Evolutionary conservation across 1,284 basidiomycete species (phyloP).

Genomic region (Sporisorium graminicola): DNA sequence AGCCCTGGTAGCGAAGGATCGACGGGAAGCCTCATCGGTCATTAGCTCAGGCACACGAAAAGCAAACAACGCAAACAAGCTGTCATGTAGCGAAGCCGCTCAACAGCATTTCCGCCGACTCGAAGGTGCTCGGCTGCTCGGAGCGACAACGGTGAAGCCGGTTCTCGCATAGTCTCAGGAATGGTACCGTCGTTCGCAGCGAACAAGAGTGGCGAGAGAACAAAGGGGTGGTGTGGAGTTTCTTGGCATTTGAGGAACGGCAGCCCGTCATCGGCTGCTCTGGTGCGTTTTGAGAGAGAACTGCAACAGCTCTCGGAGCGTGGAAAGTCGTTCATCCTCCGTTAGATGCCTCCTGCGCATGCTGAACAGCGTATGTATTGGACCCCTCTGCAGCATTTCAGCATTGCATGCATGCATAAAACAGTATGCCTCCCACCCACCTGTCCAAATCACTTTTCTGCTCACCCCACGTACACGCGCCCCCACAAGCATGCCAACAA

Average conservation of each 20-base stretch:
- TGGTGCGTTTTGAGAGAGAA: neutral
- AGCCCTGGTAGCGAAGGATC: neutral
- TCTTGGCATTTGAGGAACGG: neutral
- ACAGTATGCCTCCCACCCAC: neutral
- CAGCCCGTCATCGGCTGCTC: too few relatives aligned
- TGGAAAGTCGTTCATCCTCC: constrained; percentile 15
- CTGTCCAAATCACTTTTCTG: neutral
- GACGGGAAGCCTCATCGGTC: neutral
- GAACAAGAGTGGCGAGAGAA: neutral
- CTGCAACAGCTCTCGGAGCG: constrained; percentile 35
- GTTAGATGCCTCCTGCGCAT: neutral
- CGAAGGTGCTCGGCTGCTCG: constrained; percentile 3
- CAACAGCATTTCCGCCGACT: constrained; percentile 1
- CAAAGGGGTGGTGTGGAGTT: neutral
- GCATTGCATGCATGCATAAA: constrained; percentile 17
- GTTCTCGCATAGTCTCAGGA: neutral
- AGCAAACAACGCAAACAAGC: constrained; percentile 6
- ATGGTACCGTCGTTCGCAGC: neutral
- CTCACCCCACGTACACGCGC: neutral
- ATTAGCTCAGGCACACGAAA: constrained; percentile 2
- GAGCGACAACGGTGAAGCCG: neutral
- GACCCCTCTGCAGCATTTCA: constrained; percentile 34
- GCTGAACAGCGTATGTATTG: neutral
- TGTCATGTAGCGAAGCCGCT: neutral
- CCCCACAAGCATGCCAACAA: neutral